Base-by-base conservation (phyloP, 371 early-diverging fungal species). In the Apophysomyces variabilis region DNA sequence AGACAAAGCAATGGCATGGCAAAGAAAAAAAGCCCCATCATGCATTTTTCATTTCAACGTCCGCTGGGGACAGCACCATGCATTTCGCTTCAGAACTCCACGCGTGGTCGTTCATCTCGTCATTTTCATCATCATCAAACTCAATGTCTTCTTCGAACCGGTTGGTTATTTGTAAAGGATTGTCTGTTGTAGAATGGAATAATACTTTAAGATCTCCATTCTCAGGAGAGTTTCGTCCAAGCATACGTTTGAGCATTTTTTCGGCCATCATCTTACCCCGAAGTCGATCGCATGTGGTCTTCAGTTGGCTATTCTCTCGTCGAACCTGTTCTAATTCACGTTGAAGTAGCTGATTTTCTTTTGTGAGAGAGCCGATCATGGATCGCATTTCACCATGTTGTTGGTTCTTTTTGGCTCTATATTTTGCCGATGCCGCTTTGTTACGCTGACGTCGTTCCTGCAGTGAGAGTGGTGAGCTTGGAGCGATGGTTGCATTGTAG, bases 401-500 rank as follows among this genome's bases (percentile, higher is more conserved):
- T 57, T 77, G 73, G 54, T 86, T 87, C 68, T 87, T 88, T 67
- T 88, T 88, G 38, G 85, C 86, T 32, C 88, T 72, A 66, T 88
- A 88, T 67, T 88, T 88, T 7, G 88, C 87, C 9, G 88, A 88
- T 1, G 88, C 88, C 6, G 84, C 77, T 62, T 88, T 88, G 70
- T 88, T 88, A 18, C 88, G 75, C 11, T 82, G 78, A 5, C 87
- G 80, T 21, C 87, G 72, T 64, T 88, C 88, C 8, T 76, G 70
- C 12, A 85, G 62, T 0, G 88, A 84, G 8, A 87, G 67, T 3
- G 86, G 76, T n/a, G 71, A 44, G 13, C 56, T 44, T 37, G 47
- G 54, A 62, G 32, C n/a, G 16, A 45, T 45, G 6, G 46, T 45
- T 13, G 46, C 46, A 2, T 45, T 45, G 46, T 45, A 45, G 13